phyloP scores from a whole-genome alignment of 495 filamentous ascomycete genomes.

The Penicillium cinerascens region DNA sequence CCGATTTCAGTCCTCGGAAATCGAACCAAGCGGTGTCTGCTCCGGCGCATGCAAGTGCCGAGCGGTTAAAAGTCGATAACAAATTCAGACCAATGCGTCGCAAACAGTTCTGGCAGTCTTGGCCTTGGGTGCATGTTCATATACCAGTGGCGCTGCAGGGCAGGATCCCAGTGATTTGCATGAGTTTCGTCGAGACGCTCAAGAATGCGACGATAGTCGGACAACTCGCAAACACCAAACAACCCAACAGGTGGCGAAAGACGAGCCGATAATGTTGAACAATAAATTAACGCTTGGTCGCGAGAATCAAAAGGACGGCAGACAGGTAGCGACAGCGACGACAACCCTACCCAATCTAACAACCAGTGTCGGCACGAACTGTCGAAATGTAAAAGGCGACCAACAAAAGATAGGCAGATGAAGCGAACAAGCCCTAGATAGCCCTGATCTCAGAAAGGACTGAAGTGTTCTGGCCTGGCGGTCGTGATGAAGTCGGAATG shows the following conservation, averaged over 20 bases:
- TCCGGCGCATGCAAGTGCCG: too few relatives aligned
- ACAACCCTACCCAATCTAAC: background rate
- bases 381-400: background rate
- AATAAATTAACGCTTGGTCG: background rate
- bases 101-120: conserved; percentile 22
- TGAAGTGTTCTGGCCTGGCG: background rate
- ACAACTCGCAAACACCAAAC: conserved; percentile 12
- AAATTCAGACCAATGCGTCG: background rate
- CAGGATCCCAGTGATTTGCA: conserved; percentile 29
- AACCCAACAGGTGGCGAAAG: conserved; percentile 16
- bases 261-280: conserved; percentile 7
- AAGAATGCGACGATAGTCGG: conserved; percentile 3
- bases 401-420: background rate
- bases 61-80: too few relatives aligned
- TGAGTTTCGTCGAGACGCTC: conserved; percentile 14
- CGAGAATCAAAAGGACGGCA: background rate
- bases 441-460: background rate
- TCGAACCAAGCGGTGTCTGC: too few relatives aligned
- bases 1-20: too few relatives aligned
- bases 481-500: conserved; percentile 12
- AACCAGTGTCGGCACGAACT: background rate
- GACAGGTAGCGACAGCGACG: background rate
- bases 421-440: too few relatives aligned
- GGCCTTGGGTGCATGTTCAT: conserved; percentile 25
- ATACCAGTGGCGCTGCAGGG: conserved; percentile 34